Conservation (phyloP, 805 yeast species). For the Yarrowia sp. region DNA sequence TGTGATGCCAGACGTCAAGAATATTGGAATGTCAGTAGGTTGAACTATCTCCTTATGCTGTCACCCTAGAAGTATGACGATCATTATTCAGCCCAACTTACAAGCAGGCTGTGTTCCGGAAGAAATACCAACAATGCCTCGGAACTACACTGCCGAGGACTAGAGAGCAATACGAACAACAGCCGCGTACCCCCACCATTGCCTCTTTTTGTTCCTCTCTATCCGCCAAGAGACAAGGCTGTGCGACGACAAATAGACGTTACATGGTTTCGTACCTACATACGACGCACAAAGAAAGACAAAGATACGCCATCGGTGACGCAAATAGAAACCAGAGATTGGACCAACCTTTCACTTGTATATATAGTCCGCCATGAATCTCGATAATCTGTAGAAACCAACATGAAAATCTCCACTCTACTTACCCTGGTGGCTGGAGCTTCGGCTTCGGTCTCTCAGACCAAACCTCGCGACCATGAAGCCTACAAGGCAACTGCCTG, state of each 20-base stretch:
- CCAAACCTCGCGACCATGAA: conserved; percentile 14
- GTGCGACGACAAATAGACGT: not conserved
- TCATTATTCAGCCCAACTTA: no score
- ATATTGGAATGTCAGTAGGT: no score
- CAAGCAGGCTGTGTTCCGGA: no score
- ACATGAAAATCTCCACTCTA: not conserved
- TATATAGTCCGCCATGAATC: not conserved
- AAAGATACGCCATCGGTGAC: not conserved
- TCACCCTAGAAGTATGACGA: no score
- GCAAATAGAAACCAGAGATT: not conserved
- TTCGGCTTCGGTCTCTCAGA: not conserved
- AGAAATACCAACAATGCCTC: no score
- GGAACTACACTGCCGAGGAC: no score
- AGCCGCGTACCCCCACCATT: no score
- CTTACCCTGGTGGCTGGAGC: not conserved
- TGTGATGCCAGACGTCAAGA: no score
- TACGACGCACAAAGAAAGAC: not conserved
- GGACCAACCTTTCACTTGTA: not conserved
- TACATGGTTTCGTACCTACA: not conserved
- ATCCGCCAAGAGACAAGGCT: conserved; percentile 5
- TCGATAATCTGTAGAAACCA: not conserved
- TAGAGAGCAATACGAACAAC: no score
- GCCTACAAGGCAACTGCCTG: not conserved
- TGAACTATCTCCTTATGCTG: no score
- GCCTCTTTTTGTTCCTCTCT: no score